Conservation (phyloP, 2,329 filamentous ascomycete genomes). For the Neonectria punicea region DNA sequence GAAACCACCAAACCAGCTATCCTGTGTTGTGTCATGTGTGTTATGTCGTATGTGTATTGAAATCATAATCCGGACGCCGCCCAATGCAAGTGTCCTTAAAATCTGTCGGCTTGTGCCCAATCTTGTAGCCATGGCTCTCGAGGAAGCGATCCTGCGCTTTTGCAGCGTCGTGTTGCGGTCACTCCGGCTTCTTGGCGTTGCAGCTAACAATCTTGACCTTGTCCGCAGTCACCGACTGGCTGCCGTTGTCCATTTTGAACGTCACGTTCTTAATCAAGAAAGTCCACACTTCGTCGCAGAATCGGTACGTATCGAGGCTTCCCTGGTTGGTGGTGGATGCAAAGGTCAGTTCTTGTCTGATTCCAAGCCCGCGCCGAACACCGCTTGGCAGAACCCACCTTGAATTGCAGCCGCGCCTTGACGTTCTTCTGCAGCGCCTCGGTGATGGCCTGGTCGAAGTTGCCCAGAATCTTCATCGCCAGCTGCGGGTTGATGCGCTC, state of each 20-base stretch:
- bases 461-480: constrained; percentile 96
- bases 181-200: constrained; percentile 78
- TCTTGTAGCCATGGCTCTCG: constrained; percentile 26
- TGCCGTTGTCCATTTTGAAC: constrained; percentile 94
- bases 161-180: background rate
- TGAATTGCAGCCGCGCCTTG: constrained; percentile 91
- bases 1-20: constrained; percentile 8
- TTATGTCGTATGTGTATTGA: constrained; percentile 12
- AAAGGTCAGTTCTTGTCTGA: constrained; percentile 11
- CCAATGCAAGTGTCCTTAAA: constrained; percentile 38
- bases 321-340: constrained; percentile 65
- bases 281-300: constrained; percentile 99
- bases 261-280: constrained; percentile 98
- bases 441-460: constrained; percentile 94
- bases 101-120: constrained; percentile 31
- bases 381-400: constrained; percentile 67
- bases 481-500: constrained; percentile 97
- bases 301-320: constrained; percentile 96
- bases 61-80: constrained; percentile 37
- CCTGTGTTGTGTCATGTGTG: constrained; percentile 17
- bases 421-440: constrained; percentile 93
- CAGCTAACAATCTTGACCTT: constrained; percentile 99
- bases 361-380: background rate
- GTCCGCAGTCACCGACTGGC: constrained; percentile 79
- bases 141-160: background rate